These are phyloP conservation scores for Xylaria sp. DNA, from an alignment of 495 filamentous ascomycete species.

Conservation along the genomic window DNA sequence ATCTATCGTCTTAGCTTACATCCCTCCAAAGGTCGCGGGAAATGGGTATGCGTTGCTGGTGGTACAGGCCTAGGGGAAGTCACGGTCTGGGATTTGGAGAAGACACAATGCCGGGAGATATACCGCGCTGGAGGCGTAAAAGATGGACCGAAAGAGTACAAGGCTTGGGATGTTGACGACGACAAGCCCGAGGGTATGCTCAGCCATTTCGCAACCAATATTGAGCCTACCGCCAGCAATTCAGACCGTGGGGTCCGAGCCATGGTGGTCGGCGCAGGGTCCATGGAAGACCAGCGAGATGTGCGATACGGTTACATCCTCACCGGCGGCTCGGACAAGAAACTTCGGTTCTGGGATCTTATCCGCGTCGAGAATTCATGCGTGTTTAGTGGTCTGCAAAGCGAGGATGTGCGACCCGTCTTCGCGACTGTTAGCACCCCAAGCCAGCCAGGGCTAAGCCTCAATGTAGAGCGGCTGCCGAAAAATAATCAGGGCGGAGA, in stretches of 20 bases:
- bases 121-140: conserved; percentile 70
- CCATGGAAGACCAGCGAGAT: conserved; percentile 64
- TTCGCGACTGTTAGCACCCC: conserved; percentile 61
- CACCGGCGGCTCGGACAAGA: conserved; percentile 87
- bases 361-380: conserved; percentile 72
- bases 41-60: conserved; percentile 85
- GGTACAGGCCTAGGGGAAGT: conserved; percentile 92
- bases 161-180: conserved; percentile 89
- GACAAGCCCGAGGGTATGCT: conserved; percentile 89
- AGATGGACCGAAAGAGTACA: conserved; percentile 71
- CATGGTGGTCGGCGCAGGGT: conserved; percentile 62
- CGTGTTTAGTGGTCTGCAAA: conserved; percentile 79
- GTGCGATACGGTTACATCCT: conserved; percentile 74
- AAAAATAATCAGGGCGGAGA: conserved; percentile 49
- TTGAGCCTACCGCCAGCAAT: conserved; percentile 61
- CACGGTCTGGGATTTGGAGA: conserved; percentile 95
- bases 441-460: conserved; percentile 70
- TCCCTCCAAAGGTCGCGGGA: conserved; percentile 75
- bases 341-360: conserved; percentile 92
- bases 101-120: conserved; percentile 84
- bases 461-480: conserved; percentile 75
- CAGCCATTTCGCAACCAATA: conserved; percentile 78
- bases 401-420: conserved; percentile 71
- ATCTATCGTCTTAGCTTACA: conserved; percentile 84
- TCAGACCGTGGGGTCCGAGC: conserved; percentile 65